Evolutionary conservation across 1,284 basidiomycete genomes (phyloP), one percentile per base, ranked within the genome.

Genomic region (Naganishia sp.): DNA sequence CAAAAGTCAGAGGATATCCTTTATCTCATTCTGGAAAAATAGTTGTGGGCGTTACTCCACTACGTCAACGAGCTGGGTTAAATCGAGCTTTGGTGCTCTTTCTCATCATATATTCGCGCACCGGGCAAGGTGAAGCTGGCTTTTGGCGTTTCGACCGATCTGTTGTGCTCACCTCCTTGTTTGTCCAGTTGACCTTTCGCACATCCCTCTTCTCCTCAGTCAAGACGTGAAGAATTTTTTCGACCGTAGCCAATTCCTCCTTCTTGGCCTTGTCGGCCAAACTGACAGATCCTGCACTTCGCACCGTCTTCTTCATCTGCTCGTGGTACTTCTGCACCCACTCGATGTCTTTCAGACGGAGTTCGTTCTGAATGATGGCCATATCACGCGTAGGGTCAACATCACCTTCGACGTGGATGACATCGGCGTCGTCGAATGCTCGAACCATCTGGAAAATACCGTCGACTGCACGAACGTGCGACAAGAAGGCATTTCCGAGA

Each of bases 401-500:
- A 72, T 99, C 96, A 63, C 96, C 96, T 81, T 99, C 96, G 74
- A 99, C 96, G 81, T 99, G 96, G 72, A 92, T 98, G 77, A 99
- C 94, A 77, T 99, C 96, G 44, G 93, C 90, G 75, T 99, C 96
- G 77, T 98, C 95, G 78, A 99, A 99, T 7, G 94, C 94, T 73
- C 96, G 91, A 65, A 99, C 88, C 70, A 98, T 89, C 80, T 99
- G 96, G 85, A 99, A 99, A 79, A 99, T 99, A 77, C 96, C 96
- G 78, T 99, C 96, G 70, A 99, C 96, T 28, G 95, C 90, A 68
- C 96, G 90, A 57, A 99, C 95, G 80, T 99, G 93, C 42, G 92
- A 94, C 81, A 99, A 83, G 85, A 99, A 99, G 50, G 93, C 88
- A 79, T 99, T 99, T 55, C 96, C 96, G 55, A 99, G 87, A 79